Evolutionary conservation across 176 grass and related monocot species (phyloP), one percentile per base, ranked within the genome.

Genomic region (Oryza longistaminata): DNA sequence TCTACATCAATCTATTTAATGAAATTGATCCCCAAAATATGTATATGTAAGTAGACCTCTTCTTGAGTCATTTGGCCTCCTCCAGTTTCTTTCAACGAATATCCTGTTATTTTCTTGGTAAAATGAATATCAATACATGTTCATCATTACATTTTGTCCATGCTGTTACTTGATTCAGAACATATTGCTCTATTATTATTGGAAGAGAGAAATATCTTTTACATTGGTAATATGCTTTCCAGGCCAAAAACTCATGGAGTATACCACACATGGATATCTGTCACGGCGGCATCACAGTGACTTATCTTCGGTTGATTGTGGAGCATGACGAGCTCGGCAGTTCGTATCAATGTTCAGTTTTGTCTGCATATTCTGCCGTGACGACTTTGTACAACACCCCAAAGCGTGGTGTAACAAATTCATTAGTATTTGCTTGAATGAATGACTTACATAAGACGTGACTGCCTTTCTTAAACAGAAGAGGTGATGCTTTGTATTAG

Each of bases 1-100:
- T 99, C 85, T 96, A 86, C 81, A 82, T 96, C 70, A 99, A 99
- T 89, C 76, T 99, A 48, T 94, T 96, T 84, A 92, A 89, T 37
- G 97, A 99, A 69, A 96, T 96, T 74, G 97, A 96, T 91, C n/a
- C 75, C n/a, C 72, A 78, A 69, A 90, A 99, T 91, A 99, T 94
- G 81, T 91, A 94, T 80, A 40, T 27, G 93, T 99, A 85, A 99
- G 97, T 89, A 71, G 21, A 83, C 78, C 14, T 7, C 25, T 71
- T 14, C 71, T 40, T 8, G 39, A 8, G 39, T 40, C 39, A 31
- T 4, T 33, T 14, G 40, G 3, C 11, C 44, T 71, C 33, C 1
- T 12, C 14, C 5, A 19, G 3, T 35, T 68, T 24, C 16, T 65
- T 65, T 77, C 4, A 10, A 71, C 2, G 5, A 29, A 55, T 58